These are phyloP conservation scores for Penicillium cinerascens DNA, from an alignment of 495 filamentous ascomycete species.

Conservation along the genomic window DNA sequence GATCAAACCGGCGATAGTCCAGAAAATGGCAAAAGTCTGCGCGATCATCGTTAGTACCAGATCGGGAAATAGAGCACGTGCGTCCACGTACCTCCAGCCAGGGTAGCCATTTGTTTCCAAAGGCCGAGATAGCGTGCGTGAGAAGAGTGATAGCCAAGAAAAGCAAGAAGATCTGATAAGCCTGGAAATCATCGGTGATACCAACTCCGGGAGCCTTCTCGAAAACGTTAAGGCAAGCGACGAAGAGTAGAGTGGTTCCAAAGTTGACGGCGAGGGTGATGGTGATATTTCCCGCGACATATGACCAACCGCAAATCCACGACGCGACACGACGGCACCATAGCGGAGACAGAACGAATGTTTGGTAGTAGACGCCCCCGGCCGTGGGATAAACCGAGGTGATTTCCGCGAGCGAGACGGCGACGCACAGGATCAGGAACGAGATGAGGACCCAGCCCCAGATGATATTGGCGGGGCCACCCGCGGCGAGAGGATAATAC, in stretches of 20 bases:
- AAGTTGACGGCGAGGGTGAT: slow-evolving; percentile 40
- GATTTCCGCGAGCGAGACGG: slow-evolving; percentile 66
- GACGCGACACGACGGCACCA: slow-evolving; percentile 56
- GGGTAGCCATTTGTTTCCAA: slow-evolving; percentile 27
- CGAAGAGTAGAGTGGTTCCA: slow-evolving; percentile 21
- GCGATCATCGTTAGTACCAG: slow-evolving; percentile 35
- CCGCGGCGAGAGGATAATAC: slow-evolving; percentile 59
- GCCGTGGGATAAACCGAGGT: slow-evolving; percentile 65
- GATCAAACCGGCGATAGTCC: slow-evolving; percentile 53
- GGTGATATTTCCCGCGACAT: slow-evolving; percentile 62
- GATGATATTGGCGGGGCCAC: slow-evolving; percentile 58
- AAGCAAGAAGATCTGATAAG: slow-evolving; percentile 50
- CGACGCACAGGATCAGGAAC: slow-evolving; percentile 60
- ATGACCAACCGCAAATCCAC: slow-evolving; percentile 69
- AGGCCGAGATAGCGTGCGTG: slow-evolving; percentile 25
- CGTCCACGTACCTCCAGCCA: slow-evolving; percentile 44
- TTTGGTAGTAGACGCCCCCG: slow-evolving; percentile 67
- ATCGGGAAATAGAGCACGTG: slow-evolving; percentile 29
- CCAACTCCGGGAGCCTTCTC: slow-evolving; percentile 39
- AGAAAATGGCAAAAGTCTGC: slow-evolving; percentile 60
- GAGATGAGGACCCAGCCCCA: slow-evolving; percentile 64
- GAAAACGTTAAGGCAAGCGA: slow-evolving; percentile 25
- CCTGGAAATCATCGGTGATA: slow-evolving; percentile 21
- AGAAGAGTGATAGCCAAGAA: slow-evolving; percentile 57
- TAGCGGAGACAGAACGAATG: slow-evolving; percentile 50